Conservation (phyloP, 768 basidiomycete species). For the Pulveroboletus sp. region DNA sequence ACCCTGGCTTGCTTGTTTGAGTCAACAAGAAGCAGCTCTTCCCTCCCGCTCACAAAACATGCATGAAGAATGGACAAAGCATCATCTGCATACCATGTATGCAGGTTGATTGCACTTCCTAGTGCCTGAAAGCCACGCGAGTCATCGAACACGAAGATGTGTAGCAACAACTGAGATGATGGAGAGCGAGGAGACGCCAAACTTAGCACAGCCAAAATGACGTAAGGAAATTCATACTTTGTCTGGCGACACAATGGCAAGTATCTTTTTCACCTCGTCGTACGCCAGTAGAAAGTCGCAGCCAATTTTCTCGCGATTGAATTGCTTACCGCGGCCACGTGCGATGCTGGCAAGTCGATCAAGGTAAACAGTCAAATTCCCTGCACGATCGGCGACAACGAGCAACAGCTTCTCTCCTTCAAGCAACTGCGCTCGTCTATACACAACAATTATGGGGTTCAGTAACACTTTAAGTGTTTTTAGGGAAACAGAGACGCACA, state of each 20-base stretch:
- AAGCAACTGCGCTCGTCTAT: slow-evolving; percentile 40
- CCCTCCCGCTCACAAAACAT: slow-evolving; percentile 46
- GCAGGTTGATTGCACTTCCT: slow-evolving; percentile 40
- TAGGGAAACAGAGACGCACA: slow-evolving; percentile 7
- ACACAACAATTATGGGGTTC: not conserved
- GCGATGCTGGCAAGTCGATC: slow-evolving; percentile 32
- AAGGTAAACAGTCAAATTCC: slow-evolving; percentile 37
- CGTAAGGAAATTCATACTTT: slow-evolving; percentile 31
- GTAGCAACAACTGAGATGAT: slow-evolving; percentile 35
- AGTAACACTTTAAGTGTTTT: no score
- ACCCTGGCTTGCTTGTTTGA: slow-evolving; percentile 40
- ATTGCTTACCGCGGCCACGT: slow-evolving; percentile 23
- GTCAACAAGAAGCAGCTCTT: slow-evolving; percentile 53
- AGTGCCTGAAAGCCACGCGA: slow-evolving; percentile 37
- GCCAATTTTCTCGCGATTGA: slow-evolving; percentile 47
- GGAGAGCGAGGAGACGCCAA: no score
- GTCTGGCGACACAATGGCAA: slow-evolving; percentile 41
- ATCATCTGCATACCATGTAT: slow-evolving; percentile 38
- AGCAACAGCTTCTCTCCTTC: slow-evolving; percentile 40
- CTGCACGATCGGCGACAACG: slow-evolving; percentile 35
- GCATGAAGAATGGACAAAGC: slow-evolving; percentile 31
- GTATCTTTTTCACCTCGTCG: slow-evolving; percentile 48
- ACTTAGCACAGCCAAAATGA: accelerated
- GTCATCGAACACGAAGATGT: slow-evolving; percentile 50
- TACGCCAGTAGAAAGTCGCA: slow-evolving; percentile 43